Conservation (phyloP, 2,329 filamentous ascomycete species). For the Paracorniculantispora psalliotae region DNA sequence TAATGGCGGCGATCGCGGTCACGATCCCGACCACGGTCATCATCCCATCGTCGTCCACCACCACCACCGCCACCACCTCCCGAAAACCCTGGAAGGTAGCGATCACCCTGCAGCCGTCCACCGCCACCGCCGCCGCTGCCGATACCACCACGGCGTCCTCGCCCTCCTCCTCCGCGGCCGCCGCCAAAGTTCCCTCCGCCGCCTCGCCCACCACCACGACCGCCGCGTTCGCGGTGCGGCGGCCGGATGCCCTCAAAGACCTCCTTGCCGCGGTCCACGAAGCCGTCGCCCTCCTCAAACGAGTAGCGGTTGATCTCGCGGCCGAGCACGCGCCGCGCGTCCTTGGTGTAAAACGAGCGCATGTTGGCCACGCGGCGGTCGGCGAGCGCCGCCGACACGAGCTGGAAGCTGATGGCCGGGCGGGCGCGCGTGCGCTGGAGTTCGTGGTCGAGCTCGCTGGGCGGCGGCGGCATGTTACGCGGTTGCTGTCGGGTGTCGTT, state of each 20-base stretch:
- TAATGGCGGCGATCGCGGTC: constrained; percentile 8
- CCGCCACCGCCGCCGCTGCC: constrained; percentile 17
- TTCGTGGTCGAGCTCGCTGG: constrained; percentile 6
- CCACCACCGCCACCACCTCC: constrained; percentile 18
- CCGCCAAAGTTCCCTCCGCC: too few relatives aligned
- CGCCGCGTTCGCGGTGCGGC: constrained; percentile 44
- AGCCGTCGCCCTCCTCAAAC: constrained; percentile 60
- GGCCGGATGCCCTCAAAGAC: constrained; percentile 61
- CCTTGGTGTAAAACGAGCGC: constrained; percentile 40
- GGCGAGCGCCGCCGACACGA: constrained; percentile 61
- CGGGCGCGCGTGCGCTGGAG: constrained; percentile 33
- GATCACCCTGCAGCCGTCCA: constrained; percentile 27
- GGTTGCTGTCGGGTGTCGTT: neutral
- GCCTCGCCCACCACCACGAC: constrained; percentile 25
- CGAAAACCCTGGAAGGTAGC: constrained; percentile 28
- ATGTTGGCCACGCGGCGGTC: constrained; percentile 58
- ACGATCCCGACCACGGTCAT: constrained; percentile 4
- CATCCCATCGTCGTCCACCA: constrained; percentile 19
- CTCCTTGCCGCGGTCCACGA: constrained; percentile 70
- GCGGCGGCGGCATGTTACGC: neutral
- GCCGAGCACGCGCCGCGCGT: constrained; percentile 37
- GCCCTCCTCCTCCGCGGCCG: constrained; percentile 19
- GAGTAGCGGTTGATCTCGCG: constrained; percentile 62
- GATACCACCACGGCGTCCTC: constrained; percentile 20
- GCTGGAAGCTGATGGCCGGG: constrained; percentile 43